A percentile compares a stretch with the other conserved stretches of the same genome.
phyloP scores from a whole-genome alignment of 2,329 filamentous ascomycete genomes.

The Ramularia endophylla region DNA sequence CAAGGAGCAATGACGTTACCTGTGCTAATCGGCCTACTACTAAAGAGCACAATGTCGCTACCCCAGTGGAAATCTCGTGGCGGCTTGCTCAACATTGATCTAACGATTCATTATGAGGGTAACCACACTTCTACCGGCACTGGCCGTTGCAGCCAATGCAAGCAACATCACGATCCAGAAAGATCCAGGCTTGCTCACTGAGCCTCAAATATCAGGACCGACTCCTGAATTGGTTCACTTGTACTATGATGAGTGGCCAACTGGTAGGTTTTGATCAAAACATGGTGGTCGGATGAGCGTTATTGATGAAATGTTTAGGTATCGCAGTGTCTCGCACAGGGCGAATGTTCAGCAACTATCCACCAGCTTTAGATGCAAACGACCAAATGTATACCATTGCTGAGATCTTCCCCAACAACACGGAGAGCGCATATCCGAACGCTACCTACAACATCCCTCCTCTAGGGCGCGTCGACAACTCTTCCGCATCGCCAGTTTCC shows the following conservation, averaged over 20 bases:
- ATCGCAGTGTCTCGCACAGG: constrained; percentile 48
- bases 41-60: too few relatives aligned
- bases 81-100: too few relatives aligned
- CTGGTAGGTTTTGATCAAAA: constrained; percentile 26
- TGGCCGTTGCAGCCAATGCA: neutral
- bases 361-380: constrained; percentile 42
- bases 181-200: neutral
- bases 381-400: constrained; percentile 48
- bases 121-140: too few relatives aligned
- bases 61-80: too few relatives aligned
- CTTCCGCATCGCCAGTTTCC: neutral
- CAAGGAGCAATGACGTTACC: too few relatives aligned
- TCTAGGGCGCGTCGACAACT: neutral
- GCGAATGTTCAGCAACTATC: constrained; percentile 49
- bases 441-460: constrained; percentile 6
- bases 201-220: constrained; percentile 30
- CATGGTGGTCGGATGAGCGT: neutral
- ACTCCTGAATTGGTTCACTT: constrained; percentile 45
- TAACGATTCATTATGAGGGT: too few relatives aligned
- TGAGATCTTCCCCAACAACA: constrained; percentile 39
- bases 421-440: constrained; percentile 40
- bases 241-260: constrained; percentile 48
- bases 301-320: constrained; percentile 25
- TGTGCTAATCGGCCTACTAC: too few relatives aligned
- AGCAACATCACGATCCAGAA: neutral